Base-by-base conservation (phyloP, 352 stramenopile genomes). In the Phytopythium oedochilum region DNA sequence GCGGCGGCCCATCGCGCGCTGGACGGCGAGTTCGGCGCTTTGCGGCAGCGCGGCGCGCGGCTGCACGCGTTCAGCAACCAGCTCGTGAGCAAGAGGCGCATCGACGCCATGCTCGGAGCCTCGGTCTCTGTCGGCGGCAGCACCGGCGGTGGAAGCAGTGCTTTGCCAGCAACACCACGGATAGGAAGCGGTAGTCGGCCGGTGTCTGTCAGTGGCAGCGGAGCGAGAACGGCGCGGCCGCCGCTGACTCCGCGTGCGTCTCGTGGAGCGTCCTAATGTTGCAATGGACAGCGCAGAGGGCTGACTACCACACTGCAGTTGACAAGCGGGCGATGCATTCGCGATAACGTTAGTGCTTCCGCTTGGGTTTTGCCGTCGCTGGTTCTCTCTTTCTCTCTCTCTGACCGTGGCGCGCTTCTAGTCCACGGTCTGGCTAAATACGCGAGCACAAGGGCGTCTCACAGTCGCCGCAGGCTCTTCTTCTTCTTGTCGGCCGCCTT, bases 1-100 rank as follows among this genome's bases (percentile, higher is more conserved):
- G 48, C 66, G 2, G 42, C 54, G 20, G 70, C 66, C 9, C 70
- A 88, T 23, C 61, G 62, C 7, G 59, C 60, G 8, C 66, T 88
- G 20, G 73, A 78, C 40, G 43, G 46, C 4, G 64, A 83, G 22
- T 71, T 88, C 25, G 59, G 52, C 12, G 64, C 76, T 12, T 36
- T 90, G 14, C 61, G 54, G 25, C 67, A 66, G 26, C 69, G 63
- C 29, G 60, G 55, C 25, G 61, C 68, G 2, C 67, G 70, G 10
- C 56, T 88, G 44, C 80, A 83, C 53, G 78, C 72, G 55, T 86
- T 74, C 54, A 90, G 80, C 57, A 90, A 88, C 35, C 55, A 88
- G 34, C 50, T 90, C 10, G 78, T 85, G 20, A 88, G 75, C 64
- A 75, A 83, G 54, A 50, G 55, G 0, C 65, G 75, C 22, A 75